These are phyloP conservation scores for Saccharum hybrid DNA, from an alignment of 202 grass and related monocot genomes.

Conservation along the genomic window DNA sequence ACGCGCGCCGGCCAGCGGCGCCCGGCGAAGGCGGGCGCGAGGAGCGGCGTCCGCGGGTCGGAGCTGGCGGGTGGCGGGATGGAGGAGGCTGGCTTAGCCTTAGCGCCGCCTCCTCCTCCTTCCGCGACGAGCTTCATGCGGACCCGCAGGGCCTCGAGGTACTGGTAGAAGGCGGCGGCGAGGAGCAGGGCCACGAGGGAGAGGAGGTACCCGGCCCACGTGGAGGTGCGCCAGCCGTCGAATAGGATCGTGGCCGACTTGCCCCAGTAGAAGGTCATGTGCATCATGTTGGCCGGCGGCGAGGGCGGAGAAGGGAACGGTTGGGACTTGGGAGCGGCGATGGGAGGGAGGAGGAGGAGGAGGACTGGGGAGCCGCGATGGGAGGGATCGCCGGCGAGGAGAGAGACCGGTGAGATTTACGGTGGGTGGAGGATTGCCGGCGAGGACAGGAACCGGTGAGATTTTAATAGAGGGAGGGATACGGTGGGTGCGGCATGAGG, in stretches of 20 bases:
- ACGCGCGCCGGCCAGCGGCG: slow-evolving; percentile 44
- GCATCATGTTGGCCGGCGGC: slow-evolving; percentile 72
- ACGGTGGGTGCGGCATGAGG: neutral
- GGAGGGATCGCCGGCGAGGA: slow-evolving; percentile 3
- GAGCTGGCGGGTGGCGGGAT: slow-evolving; percentile 50
- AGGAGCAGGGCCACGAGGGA: slow-evolving; percentile 76
- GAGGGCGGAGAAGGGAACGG: neutral
- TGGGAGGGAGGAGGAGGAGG: neutral
- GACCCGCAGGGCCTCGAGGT: slow-evolving; percentile 87
- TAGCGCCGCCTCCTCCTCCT: slow-evolving; percentile 4
- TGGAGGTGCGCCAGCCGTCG: slow-evolving; percentile 76
- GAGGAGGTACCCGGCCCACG: slow-evolving; percentile 76
- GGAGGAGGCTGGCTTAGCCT: slow-evolving; percentile 33
- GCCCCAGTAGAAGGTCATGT: slow-evolving; percentile 99
- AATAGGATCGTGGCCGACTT: slow-evolving; percentile 83
- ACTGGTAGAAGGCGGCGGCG: slow-evolving; percentile 90
- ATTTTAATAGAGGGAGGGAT: slow-evolving; percentile 22
- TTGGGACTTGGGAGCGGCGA: neutral
- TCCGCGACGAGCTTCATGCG: slow-evolving; percentile 61
- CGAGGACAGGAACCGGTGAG: slow-evolving; percentile 39
- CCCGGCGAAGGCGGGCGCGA: neutral
- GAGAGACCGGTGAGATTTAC: slow-evolving; percentile 38
- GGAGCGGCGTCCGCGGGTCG: slow-evolving; percentile 47
- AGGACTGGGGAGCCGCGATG: neutral
- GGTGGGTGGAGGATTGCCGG: slow-evolving; percentile 15